phyloP scores from a whole-genome alignment of 345 rosid genomes.

The Gossypium thurberi region DNA sequence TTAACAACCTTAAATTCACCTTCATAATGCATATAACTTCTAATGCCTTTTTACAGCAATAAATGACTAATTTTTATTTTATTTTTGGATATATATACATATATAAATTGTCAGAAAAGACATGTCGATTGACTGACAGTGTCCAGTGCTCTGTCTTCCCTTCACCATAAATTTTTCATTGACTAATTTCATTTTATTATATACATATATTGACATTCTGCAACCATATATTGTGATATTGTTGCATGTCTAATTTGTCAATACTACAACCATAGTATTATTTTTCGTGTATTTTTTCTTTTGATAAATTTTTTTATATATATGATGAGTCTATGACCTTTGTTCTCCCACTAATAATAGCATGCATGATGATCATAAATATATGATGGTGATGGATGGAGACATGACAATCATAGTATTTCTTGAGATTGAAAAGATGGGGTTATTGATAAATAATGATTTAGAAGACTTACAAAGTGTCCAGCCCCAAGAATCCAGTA shows the following conservation, averaged over 20 bases:
- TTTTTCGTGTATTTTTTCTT: no score
- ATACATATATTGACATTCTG: neutral
- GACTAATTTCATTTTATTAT: neutral
- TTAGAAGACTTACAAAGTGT: slow-evolving; percentile 68
- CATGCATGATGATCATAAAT: neutral
- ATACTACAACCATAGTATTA: no score
- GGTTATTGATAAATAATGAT: neutral
- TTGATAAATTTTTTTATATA: no score
- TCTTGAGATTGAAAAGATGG: neutral
- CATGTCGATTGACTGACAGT: neutral
- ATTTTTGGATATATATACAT: neutral
- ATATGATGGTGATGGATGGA: neutral
- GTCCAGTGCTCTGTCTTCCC: neutral
- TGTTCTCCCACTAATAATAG: neutral
- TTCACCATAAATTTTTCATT: neutral
- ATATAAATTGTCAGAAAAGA: neutral
- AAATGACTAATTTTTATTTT: neutral
- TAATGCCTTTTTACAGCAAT: neutral
- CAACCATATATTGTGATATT: no score
- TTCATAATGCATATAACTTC: neutral
- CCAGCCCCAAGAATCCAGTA: slow-evolving; percentile 98
- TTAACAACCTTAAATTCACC: neutral
- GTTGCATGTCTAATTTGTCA: no score
- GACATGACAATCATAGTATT: slow-evolving; percentile 5
- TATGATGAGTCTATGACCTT: neutral